phyloP scores from a whole-genome alignment of 768 basidiomycete species.

The Kwoniella bestiolae region DNA sequence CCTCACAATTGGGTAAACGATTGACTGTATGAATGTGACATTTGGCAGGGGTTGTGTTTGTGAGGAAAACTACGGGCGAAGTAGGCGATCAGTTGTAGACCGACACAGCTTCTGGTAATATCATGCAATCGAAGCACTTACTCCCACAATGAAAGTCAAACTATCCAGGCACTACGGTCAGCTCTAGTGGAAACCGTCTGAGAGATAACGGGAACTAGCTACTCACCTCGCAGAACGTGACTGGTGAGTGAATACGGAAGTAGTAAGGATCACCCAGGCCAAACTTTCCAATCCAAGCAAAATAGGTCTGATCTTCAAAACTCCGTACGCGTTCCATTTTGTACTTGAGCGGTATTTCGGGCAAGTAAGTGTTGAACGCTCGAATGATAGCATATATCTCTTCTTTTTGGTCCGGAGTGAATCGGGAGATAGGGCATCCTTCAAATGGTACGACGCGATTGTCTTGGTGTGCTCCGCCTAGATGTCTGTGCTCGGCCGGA shows the following conservation, averaged over 20 bases:
- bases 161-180: slow-evolving; percentile 1
- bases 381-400: slow-evolving; percentile 34
- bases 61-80: slow-evolving; percentile 42
- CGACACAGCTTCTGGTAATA: not conserved
- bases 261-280: slow-evolving; percentile 51
- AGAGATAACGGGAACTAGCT: too few relatives aligned
- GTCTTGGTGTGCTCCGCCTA: slow-evolving; percentile 50
- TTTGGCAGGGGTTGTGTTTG: slow-evolving; percentile 51
- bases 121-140: slow-evolving; percentile 6
- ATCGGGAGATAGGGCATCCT: slow-evolving; percentile 35
- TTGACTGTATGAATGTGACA: slow-evolving; percentile 52
- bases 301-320: slow-evolving; percentile 40
- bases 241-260: slow-evolving; percentile 50
- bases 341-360: slow-evolving; percentile 32
- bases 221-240: slow-evolving; percentile 45
- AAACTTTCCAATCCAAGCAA: slow-evolving; percentile 50
- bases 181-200: not conserved
- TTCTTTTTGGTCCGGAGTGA: slow-evolving; percentile 35
- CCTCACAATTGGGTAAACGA: slow-evolving; percentile 45
- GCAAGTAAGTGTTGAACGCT: slow-evolving; percentile 49
- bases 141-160: slow-evolving; percentile 56
- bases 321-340: slow-evolving; percentile 28
- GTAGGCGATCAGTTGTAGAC: not conserved
- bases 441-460: slow-evolving; percentile 50
- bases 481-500: slow-evolving; percentile 26